phyloP scores from a whole-genome alignment of 192 early-diverging fungal genomes.

The Chytriomyces confervae region DNA sequence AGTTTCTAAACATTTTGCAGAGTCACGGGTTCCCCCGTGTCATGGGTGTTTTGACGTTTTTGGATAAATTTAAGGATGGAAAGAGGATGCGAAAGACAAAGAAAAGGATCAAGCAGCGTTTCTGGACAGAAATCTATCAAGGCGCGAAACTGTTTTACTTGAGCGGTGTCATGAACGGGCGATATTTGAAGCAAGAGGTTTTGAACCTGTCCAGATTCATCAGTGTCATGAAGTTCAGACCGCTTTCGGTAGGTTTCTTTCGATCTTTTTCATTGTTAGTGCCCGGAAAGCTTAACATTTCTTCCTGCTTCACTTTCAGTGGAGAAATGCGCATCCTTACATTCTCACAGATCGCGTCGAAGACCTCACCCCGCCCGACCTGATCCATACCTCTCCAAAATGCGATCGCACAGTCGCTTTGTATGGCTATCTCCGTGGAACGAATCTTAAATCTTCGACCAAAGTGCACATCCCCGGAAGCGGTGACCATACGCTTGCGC shows the following conservation, averaged over 20 bases:
- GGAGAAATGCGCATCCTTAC: slow-evolving; percentile 99
- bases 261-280: neutral
- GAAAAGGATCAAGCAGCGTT: slow-evolving; percentile 95
- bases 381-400: slow-evolving; percentile 79
- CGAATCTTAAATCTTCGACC: slow-evolving; percentile 84
- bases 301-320: slow-evolving; percentile 43
- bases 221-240: slow-evolving; percentile 98
- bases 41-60: slow-evolving; percentile 96
- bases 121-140: slow-evolving; percentile 99
- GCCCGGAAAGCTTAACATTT: neutral
- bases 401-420: slow-evolving; percentile 91
- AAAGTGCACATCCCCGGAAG: slow-evolving; percentile 96
- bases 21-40: slow-evolving; percentile 97
- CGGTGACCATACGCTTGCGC: slow-evolving; percentile 82
- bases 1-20: slow-evolving; percentile 97
- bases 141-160: slow-evolving; percentile 99
- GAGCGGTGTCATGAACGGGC: slow-evolving; percentile 93
- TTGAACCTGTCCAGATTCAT: slow-evolving; percentile 95
- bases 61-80: slow-evolving; percentile 95
- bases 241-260: slow-evolving; percentile 62
- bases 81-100: slow-evolving; percentile 88
- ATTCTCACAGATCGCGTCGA: slow-evolving; percentile 95
- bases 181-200: slow-evolving; percentile 92
- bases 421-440: slow-evolving; percentile 95
- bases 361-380: slow-evolving; percentile 92